Conservation (phyloP, 2,329 filamentous ascomycete species). For the Neodidymelliopsis sp. region DNA sequence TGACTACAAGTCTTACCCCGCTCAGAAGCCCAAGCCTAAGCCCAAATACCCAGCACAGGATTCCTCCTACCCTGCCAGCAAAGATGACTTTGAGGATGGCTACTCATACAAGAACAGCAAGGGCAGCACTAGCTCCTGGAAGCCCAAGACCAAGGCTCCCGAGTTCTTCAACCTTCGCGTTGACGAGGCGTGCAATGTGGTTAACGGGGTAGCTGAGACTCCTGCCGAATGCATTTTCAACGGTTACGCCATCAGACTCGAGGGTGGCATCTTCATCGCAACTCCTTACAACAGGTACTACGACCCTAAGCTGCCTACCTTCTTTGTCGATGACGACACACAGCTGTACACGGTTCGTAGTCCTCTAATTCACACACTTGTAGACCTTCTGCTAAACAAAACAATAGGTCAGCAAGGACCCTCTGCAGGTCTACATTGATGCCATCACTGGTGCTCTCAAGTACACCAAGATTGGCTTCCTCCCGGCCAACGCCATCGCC, state of each 20-base stretch:
- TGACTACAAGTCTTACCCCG: neutral
- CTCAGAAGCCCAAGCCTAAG: neutral
- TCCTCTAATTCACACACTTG: neutral
- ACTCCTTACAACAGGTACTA: slow-evolving; percentile 42
- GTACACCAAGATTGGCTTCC: slow-evolving; percentile 36
- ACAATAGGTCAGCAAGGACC: slow-evolving; percentile 39
- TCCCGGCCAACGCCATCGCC: slow-evolving; percentile 33
- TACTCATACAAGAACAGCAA: slow-evolving; percentile 9
- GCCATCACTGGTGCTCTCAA: slow-evolving; percentile 29
- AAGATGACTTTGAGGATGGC: slow-evolving; percentile 5
- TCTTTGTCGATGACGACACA: slow-evolving; percentile 41
- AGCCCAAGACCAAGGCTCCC: slow-evolving; percentile 34
- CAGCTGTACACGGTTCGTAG: slow-evolving; percentile 37
- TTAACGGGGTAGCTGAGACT: neutral
- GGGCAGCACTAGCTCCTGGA: slow-evolving; percentile 18
- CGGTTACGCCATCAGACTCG: slow-evolving; percentile 33
- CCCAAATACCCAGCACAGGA: neutral
- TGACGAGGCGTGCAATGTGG: slow-evolving; percentile 23
- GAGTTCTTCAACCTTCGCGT: slow-evolving; percentile 36
- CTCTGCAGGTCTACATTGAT: slow-evolving; percentile 37
- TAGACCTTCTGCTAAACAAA: slow-evolving; percentile 4
- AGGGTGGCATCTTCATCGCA: slow-evolving; percentile 37
- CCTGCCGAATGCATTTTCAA: slow-evolving; percentile 22
- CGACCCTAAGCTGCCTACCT: slow-evolving; percentile 34
- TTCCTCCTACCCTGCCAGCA: slow-evolving; percentile 1